These are phyloP conservation scores for Cladophialophora exuberans DNA, from an alignment of 2,329 filamentous ascomycete species.

Conservation along the genomic window DNA sequence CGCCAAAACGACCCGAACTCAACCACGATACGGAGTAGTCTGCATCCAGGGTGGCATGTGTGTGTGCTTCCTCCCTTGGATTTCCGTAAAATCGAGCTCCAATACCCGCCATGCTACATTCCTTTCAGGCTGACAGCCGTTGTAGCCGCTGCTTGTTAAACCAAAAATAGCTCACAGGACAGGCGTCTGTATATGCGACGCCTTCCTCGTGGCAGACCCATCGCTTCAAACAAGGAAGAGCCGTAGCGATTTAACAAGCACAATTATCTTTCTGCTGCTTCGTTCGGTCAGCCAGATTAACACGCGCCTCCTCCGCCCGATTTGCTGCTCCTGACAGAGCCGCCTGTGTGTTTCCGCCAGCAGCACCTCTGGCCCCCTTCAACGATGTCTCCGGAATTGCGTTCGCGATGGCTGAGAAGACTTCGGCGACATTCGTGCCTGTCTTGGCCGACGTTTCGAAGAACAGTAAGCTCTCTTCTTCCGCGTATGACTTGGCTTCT, in stretches of 20 bases:
- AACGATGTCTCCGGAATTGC: slow-evolving; percentile 95
- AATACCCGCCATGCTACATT: too few relatives aligned
- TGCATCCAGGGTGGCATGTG: too few relatives aligned
- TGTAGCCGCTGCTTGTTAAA: too few relatives aligned
- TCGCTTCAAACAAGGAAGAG: not conserved
- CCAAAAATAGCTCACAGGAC: too few relatives aligned
- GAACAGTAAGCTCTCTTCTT: slow-evolving; percentile 91
- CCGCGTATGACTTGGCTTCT: slow-evolving; percentile 89
- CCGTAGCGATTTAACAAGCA: slow-evolving; percentile 66
- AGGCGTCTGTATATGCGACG: too few relatives aligned
- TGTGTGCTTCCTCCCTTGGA: too few relatives aligned
- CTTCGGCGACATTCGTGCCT: slow-evolving; percentile 88
- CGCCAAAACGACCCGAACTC: not conserved
- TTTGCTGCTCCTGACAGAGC: slow-evolving; percentile 57
- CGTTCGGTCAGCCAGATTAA: slow-evolving; percentile 77
- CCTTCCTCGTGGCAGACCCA: not conserved
- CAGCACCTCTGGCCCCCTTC: slow-evolving; percentile 68
- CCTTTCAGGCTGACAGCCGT: not conserved
- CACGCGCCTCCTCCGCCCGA: slow-evolving; percentile 61
- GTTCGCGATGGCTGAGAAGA: slow-evolving; percentile 97
- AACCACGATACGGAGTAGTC: too few relatives aligned
- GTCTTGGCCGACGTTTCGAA: slow-evolving; percentile 99
- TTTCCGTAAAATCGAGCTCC: too few relatives aligned
- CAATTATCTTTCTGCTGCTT: slow-evolving; percentile 85
- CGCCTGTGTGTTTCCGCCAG: slow-evolving; percentile 60